Evolutionary conservation across 208 protist species (phyloP).

Genomic region (Trypanosoma brucei): DNA sequence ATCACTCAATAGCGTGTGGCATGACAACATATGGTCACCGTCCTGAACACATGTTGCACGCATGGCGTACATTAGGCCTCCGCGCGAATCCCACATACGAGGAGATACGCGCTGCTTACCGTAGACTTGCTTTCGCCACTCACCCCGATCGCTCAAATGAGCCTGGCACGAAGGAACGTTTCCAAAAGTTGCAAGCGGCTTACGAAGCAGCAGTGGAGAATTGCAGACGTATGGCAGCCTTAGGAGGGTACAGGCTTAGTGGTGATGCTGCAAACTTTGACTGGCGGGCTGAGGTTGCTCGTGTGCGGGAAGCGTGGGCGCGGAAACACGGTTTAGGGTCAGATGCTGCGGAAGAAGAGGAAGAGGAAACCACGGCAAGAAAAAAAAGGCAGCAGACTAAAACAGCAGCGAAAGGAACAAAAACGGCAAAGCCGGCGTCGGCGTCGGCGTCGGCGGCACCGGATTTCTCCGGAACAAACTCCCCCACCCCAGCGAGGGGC

Average conservation of each 20-base stretch:
- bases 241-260: not conserved
- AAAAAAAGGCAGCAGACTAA: not conserved
- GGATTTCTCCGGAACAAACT: not conserved
- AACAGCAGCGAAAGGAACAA: not conserved
- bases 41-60: not conserved
- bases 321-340: not conserved
- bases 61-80: conserved; percentile 18
- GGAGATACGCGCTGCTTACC: conserved; percentile 18
- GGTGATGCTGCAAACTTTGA: conserved; percentile 6
- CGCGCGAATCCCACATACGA: conserved; percentile 5
- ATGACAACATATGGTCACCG: conserved; percentile 4
- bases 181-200: conserved; percentile 19
- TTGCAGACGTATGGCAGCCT: not conserved
- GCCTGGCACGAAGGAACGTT: conserved; percentile 10
- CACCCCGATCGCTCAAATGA: conserved; percentile 22
- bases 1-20: not conserved
- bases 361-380: not conserved
- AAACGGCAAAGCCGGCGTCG: not conserved
- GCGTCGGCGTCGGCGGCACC: not conserved
- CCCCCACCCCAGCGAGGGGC: no score
- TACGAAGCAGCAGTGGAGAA: conserved; percentile 18
- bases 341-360: not conserved
- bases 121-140: conserved; percentile 14
- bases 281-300: conserved; percentile 19
- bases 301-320: conserved; percentile 9